A percentile compares a stretch with the other conserved stretches of the same genome.
These are phyloP conservation scores for Taphrina flavorubra DNA, from an alignment of 1,139 yeast species.

Conservation along the genomic window DNA sequence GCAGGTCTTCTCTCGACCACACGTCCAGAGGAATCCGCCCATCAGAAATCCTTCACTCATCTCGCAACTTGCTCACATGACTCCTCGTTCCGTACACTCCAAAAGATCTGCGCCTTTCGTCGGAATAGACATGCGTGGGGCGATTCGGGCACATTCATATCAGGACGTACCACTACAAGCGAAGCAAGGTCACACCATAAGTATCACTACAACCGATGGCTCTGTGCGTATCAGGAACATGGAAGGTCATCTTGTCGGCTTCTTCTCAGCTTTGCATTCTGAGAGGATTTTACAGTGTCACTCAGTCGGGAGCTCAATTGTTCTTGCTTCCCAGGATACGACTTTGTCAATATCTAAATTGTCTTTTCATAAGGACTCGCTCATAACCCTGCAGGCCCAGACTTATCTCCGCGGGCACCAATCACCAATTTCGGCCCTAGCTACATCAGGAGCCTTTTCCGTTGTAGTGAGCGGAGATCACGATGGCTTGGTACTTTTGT, in stretches of 20 bases:
- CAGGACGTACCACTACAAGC: conserved; percentile 8
- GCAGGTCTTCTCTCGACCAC: conserved; percentile 69
- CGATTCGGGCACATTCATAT: conserved; percentile 9
- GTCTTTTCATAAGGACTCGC: conserved; percentile 42
- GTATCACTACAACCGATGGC: conserved; percentile 19
- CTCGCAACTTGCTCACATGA: not conserved
- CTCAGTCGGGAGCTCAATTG: conserved; percentile 46
- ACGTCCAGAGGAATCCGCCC: conserved; percentile 58
- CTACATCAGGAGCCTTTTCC: conserved; percentile 47
- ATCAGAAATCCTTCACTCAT: not conserved
- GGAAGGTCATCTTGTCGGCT: conserved; percentile 42
- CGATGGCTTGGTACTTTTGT: conserved; percentile 46
- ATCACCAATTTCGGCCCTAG: conserved; percentile 45
- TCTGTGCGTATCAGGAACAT: conserved; percentile 6
- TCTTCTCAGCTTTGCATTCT: conserved; percentile 47
- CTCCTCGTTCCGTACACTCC: not conserved
- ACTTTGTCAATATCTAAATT: conserved; percentile 47
- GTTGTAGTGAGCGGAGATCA: conserved; percentile 47
- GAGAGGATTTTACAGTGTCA: conserved; percentile 44
- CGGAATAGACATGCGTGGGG: conserved; percentile 3
- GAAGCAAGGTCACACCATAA: not conserved
- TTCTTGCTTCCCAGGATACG: conserved; percentile 47
- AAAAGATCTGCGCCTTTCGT: not conserved
- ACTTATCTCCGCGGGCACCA: conserved; percentile 47
- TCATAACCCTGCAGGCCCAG: conserved; percentile 41